Evolutionary conservation across 2,329 filamentous ascomycete species (phyloP).

Genomic region (Alternaria sp.): DNA sequence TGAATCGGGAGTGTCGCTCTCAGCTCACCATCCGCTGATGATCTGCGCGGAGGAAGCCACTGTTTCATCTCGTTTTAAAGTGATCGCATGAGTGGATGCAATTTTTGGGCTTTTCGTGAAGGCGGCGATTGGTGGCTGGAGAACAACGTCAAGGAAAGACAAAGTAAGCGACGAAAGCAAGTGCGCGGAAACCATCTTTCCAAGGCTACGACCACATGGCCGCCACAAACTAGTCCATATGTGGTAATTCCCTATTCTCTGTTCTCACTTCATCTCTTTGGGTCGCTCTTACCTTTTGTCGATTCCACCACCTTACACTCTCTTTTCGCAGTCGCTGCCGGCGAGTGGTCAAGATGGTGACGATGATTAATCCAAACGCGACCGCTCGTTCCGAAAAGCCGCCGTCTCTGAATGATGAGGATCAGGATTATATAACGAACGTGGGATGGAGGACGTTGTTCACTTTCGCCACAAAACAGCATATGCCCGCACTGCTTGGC

Average conservation of each 20-base stretch:
- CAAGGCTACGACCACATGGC: neutral
- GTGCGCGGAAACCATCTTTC: constrained; percentile 1
- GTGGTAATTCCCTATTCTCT: constrained; percentile 18
- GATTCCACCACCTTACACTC: neutral
- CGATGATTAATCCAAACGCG: constrained; percentile 12
- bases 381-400: constrained; percentile 21
- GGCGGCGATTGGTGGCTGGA: constrained; percentile 16
- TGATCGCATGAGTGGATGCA: neutral
- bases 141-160: constrained; percentile 46
- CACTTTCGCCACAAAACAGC: constrained; percentile 69
- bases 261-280: constrained; percentile 14
- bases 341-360: constrained; percentile 19
- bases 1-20: neutral
- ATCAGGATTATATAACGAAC: constrained; percentile 26
- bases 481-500: constrained; percentile 61
- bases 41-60: neutral
- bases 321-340: neutral
- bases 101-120: neutral
- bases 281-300: constrained; percentile 3
- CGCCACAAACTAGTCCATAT: constrained; percentile 22
- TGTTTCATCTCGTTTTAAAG: neutral
- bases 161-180: constrained; percentile 25
- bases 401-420: constrained; percentile 18
- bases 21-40: neutral
- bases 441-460: constrained; percentile 68